These are phyloP conservation scores for Papilionanthe hybrid DNA, from an alignment of 116 monocot genomes.

Conservation along the genomic window DNA sequence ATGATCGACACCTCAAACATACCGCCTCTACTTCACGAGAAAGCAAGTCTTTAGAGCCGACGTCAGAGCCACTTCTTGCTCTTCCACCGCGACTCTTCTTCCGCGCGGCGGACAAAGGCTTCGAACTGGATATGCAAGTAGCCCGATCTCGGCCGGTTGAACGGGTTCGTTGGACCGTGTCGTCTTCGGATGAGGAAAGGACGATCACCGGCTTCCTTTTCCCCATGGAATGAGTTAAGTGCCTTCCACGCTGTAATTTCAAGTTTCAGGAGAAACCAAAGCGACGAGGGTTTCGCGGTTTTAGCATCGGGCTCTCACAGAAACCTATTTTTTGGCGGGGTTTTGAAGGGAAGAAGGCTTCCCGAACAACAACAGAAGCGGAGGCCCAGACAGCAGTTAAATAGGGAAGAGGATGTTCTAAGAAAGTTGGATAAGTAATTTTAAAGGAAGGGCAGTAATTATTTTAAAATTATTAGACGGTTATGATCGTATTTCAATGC, in stretches of 20 bases:
- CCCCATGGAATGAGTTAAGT: constrained; percentile 13
- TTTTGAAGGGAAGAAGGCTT: constrained; percentile 6
- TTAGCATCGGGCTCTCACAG: not conserved
- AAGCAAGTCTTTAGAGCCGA: not conserved
- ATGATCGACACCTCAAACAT: not conserved
- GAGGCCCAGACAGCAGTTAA: not conserved
- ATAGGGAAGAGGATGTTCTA: too few relatives aligned
- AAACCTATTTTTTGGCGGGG: constrained; percentile 6
- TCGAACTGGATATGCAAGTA: not conserved
- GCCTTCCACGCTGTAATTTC: not conserved
- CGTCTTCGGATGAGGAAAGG: constrained; percentile 14
- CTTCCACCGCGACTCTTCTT: constrained; percentile 13
- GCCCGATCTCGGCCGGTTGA: not conserved
- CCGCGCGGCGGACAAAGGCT: constrained; percentile 8
- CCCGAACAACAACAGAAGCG: not conserved
- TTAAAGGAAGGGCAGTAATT: too few relatives aligned
- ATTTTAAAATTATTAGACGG: too few relatives aligned
- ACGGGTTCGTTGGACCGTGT: constrained; percentile 2
- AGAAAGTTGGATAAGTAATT: too few relatives aligned
- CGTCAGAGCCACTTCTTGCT: not conserved
- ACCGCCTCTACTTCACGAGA: not conserved
- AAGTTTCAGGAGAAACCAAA: not conserved
- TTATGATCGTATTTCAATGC: too few relatives aligned
- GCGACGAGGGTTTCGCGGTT: not conserved
- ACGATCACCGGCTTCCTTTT: constrained; percentile 15